Base-by-base conservation (phyloP, 1,139 yeast species). In the Candida neerlandica region DNA sequence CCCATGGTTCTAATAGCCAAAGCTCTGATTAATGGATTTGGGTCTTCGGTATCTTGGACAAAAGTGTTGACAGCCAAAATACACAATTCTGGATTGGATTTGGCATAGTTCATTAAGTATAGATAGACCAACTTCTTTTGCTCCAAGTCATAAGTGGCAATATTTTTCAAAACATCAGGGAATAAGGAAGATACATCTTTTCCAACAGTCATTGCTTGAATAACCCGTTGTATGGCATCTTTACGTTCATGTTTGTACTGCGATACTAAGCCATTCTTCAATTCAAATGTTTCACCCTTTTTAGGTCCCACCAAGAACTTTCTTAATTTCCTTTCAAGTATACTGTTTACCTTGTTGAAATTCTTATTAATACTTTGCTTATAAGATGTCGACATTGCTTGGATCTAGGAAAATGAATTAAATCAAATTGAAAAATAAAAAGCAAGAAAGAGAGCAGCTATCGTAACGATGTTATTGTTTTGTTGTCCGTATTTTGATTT, bases 1-100 rank as follows among this genome's bases (percentile, higher is more conserved):
- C 99, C 98, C 99, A 95, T 95, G 11, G 99, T 95, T 63, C 99
- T 81, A 52, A 95, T 92, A 0, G 99, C 98, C 67, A 95, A 80
- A 0, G 99, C 97, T 51, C 99, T 79, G 30, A 95, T 92, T 62
- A 95, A 77, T 1, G 99, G 99, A 63, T 95, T 95, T 42, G 97
- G 96, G 65, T 94, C 99, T 65, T 90, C 96, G 1, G 97, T 86
- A 69, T 95, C 99, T 62, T 87, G 86, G 27, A 95, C 97, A 78
- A 95, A 95, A 1, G 99, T 95, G 67, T 95, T 95, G 48, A 95
- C 98, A 1, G 98, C 99, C 61, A 95, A 77, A 58, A 95, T 91
- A 65, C 96, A 91, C 54, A 95, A 78, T 70, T 95, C 99, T 0
- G 99, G 99, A 64, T 95, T 94, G 1, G 95, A 81, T 66, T 92